A percentile compares a stretch with the other conserved stretches of the same genome.
These are phyloP conservation scores for Colletotrichum caudatum DNA, from an alignment of 2,329 filamentous ascomycete genomes.

Conservation along the genomic window DNA sequence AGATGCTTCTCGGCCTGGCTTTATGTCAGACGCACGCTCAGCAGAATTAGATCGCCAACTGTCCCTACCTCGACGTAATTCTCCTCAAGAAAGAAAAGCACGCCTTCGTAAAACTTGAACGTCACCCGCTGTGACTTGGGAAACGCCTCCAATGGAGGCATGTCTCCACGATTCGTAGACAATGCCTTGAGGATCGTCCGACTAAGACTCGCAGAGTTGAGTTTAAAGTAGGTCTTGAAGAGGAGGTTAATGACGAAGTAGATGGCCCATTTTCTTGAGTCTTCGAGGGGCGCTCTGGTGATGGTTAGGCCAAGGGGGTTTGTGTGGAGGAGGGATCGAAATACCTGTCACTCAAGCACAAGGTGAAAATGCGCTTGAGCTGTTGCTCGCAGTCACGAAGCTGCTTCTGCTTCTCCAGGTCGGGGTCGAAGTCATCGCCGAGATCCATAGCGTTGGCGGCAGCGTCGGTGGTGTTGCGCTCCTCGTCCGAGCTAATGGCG, in stretches of 20 bases:
- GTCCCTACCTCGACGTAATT: constrained; percentile 80
- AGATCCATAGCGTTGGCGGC: constrained; percentile 55
- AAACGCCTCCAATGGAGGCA: constrained; percentile 83
- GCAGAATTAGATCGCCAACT: not conserved
- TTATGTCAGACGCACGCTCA: constrained; percentile 1
- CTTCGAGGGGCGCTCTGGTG: constrained; percentile 79
- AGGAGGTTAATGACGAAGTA: constrained; percentile 95
- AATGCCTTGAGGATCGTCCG: constrained; percentile 91
- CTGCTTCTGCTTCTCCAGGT: constrained; percentile 82
- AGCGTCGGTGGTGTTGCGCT: constrained; percentile 58
- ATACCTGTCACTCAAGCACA: constrained; percentile 91
- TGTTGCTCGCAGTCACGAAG: constrained; percentile 91
- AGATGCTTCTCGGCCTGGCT: constrained; percentile 83
- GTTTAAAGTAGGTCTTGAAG: constrained; percentile 98
- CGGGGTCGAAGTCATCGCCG: constrained; percentile 84
- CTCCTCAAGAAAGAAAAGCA: constrained; percentile 94
- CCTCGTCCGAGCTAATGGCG: constrained; percentile 90
- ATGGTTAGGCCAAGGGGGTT: constrained; percentile 41
- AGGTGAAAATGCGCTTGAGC: constrained; percentile 90
- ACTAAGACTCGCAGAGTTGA: constrained; percentile 89
- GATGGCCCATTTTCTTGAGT: constrained; percentile 97
- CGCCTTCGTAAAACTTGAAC: constrained; percentile 95
- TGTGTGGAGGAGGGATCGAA: not conserved
- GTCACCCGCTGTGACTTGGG: constrained; percentile 93
- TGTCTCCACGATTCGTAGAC: constrained; percentile 79